Percentiles rank a stretch among this genome's conserved stretches.
phyloP scores from a whole-genome alignment of 1,284 basidiomycete genomes.

The Ceratobasidium sp. region DNA sequence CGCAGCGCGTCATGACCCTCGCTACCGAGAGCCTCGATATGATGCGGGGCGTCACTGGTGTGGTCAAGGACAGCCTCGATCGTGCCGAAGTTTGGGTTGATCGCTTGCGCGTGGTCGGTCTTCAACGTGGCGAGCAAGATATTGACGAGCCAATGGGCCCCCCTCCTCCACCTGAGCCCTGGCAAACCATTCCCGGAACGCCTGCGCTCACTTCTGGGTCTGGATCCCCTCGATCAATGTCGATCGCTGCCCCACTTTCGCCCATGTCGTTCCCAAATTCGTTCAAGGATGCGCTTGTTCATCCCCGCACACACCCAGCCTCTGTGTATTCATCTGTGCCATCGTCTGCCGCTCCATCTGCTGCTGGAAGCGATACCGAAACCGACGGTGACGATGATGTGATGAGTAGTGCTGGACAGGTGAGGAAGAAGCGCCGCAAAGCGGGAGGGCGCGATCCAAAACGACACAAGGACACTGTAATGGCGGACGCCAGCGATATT shows the following conservation, averaged over 20 bases:
- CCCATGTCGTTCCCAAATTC: slow-evolving; percentile 37
- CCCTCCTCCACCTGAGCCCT: slow-evolving; percentile 7
- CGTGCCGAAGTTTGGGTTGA: slow-evolving; percentile 89
- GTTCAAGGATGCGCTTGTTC: slow-evolving; percentile 26
- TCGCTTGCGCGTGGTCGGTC: slow-evolving; percentile 72
- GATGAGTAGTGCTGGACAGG: slow-evolving; percentile 4
- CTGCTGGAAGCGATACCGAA: slow-evolving; percentile 35
- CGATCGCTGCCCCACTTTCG: slow-evolving; percentile 28
- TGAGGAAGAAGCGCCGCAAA: slow-evolving; percentile 35
- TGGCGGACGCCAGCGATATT: slow-evolving; percentile 5
- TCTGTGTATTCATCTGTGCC: slow-evolving; percentile 28
- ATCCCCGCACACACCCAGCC: slow-evolving; percentile 21
- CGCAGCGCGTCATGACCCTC: slow-evolving; percentile 80
- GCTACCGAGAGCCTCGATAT: slow-evolving; percentile 92
- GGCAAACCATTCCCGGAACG: slow-evolving; percentile 35
- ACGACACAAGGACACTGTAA: slow-evolving; percentile 28
- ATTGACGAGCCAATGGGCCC: slow-evolving; percentile 20
- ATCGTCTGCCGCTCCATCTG: slow-evolving; percentile 28
- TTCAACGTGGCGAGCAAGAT: slow-evolving; percentile 58
- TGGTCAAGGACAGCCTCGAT: slow-evolving; percentile 87
- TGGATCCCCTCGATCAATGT: slow-evolving; percentile 33
- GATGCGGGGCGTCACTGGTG: slow-evolving; percentile 83
- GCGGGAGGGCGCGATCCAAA: slow-evolving; percentile 32
- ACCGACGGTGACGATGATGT: slow-evolving; percentile 30
- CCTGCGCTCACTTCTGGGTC: slow-evolving; percentile 34